Evolutionary conservation across 345 rosid genomes (phyloP), one percentile per base, ranked within the genome.

Genomic region (Punica granatum): DNA sequence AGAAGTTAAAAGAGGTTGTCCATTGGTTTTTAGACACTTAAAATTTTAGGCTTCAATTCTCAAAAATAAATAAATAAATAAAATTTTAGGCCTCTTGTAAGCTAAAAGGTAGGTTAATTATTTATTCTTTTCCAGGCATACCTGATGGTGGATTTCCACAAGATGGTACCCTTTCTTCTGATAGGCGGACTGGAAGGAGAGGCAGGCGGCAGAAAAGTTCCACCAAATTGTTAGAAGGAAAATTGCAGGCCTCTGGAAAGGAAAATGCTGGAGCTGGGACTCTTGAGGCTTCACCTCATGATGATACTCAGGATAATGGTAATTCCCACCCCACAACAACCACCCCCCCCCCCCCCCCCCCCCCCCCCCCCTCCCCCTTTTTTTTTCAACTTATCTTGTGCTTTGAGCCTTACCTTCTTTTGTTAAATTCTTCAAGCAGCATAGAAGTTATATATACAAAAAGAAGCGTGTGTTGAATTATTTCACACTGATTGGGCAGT

Each of bases 141-240:
- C 9, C 15, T 77, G 73, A 78, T 56, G 82, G 79, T 65, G 71
- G 70, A 67, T 64, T 73, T 76, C 49, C 63, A 10, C 85, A 82
- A 73, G 85, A 75, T 81, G 84, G 79, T 64, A 56, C 72, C 70
- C 66, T 83, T 62, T 75, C 71, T 42, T 73, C 82, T 68, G 92
- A 86, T 49, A 74, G 81, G 71, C 74, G 83, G 34, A 41, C 80
- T 10, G 93, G 90, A 79, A 85, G 90, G 84, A 89, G 78, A 76
- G 67, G 85, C 70, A 88, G 96, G 78, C 89, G 95, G 62, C 92
- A 85, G 67, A 94, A 77, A 80, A 82, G 75, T 79, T 81, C 86
- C 59, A 68, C 77, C 74, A 84, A 77, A 80, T 59, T 81, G 74
- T 66, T 59, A 73, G 90, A 88, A 70, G 87, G 80, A 69, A 85